These are phyloP conservation scores for Olyra latifolia DNA, from an alignment of 176 grass and related monocot species.

Conservation along the genomic window DNA sequence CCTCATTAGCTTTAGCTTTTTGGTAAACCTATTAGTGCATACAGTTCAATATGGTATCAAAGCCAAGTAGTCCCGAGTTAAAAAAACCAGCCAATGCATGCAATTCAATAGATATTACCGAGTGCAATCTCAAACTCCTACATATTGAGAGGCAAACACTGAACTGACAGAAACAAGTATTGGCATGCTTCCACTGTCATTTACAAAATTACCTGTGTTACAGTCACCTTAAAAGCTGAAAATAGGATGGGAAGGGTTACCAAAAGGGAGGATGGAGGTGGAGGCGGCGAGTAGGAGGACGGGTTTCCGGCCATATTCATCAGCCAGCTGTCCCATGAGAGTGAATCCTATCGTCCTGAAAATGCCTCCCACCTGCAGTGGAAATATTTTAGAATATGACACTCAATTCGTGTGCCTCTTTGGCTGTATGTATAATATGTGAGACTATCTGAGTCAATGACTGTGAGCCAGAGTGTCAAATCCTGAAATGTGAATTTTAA, in stretches of 20 bases:
- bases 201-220: not conserved
- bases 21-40: no score
- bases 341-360: constrained; percentile 73
- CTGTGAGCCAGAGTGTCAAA: no score
- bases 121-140: not conserved
- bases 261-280: constrained; percentile 70
- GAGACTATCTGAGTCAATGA: no score
- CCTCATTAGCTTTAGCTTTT: no score
- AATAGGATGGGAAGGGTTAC: constrained; percentile 44
- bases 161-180: not conserved
- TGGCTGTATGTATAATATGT: no score
- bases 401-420: no score
- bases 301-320: constrained; percentile 80
- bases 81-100: no score
- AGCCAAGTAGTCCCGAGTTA: no score
- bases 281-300: constrained; percentile 67
- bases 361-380: constrained; percentile 69
- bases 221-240: not conserved
- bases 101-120: not conserved
- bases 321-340: constrained; percentile 69
- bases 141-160: not conserved
- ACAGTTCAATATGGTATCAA: no score
- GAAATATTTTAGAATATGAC: no score
- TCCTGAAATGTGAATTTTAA: no score
- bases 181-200: not conserved